Evolutionary conservation across 306 rosid species (phyloP).

Genomic region (Mimosa pudica): DNA sequence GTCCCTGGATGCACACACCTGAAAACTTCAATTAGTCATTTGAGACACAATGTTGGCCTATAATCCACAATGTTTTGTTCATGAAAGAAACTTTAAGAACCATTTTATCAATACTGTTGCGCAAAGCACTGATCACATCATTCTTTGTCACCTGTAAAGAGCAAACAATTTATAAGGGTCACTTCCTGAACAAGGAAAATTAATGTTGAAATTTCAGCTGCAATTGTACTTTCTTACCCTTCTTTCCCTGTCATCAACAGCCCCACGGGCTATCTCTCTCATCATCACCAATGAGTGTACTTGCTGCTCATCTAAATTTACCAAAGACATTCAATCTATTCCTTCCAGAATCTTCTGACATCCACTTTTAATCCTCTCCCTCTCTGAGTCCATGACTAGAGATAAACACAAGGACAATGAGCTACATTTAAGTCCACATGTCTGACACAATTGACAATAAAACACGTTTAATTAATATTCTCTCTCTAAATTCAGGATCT

Average conservation of each 20-base stretch:
- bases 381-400: conserved; percentile 66
- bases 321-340: conserved; percentile 77
- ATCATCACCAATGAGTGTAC: conserved; percentile 87
- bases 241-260: conserved; percentile 61
- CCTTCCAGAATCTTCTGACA: conserved; percentile 81
- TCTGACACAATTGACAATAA: conserved; percentile 18
- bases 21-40: conserved; percentile 41
- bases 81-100: conserved; percentile 42
- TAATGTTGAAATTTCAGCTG: background rate
- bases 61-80: background rate
- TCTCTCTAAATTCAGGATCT: conserved; percentile 2
- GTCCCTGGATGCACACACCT: conserved; percentile 86
- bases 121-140: conserved; percentile 72
- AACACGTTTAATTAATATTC: conserved; percentile 22
- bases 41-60: conserved; percentile 5
- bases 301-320: conserved; percentile 83
- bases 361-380: conserved; percentile 65
- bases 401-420: conserved; percentile 11
- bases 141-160: conserved; percentile 64
- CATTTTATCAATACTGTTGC: conserved; percentile 72
- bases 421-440: conserved; percentile 34
- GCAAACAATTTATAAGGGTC: conserved; percentile 39
- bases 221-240: conserved; percentile 50
- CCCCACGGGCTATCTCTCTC: conserved; percentile 90
- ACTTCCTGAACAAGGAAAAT: conserved; percentile 5